Conservation (phyloP, 257 asterid species). For the Solanum medicagineum region DNA sequence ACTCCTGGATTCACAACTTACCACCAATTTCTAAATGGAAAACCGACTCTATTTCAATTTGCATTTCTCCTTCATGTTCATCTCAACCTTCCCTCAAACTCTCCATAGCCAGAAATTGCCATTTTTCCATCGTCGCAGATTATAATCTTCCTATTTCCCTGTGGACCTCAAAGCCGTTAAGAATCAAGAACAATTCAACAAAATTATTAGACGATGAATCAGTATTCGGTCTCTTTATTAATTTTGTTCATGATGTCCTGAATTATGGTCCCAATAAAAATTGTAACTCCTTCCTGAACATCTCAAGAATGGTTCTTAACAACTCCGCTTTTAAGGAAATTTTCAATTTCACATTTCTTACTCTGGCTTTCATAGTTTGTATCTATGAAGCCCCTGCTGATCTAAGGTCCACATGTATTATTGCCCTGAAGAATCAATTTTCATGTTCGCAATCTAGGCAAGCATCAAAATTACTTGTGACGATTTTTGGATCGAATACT, state of each 20-base stretch:
- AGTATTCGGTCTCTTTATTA: conserved; percentile 12
- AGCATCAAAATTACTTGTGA: conserved; percentile 35
- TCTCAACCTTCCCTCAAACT: conserved; percentile 55
- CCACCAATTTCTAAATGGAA: conserved; percentile 41
- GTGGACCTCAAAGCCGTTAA: conserved; percentile 58
- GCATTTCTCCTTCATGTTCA: conserved; percentile 38
- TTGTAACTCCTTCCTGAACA: conserved; percentile 2
- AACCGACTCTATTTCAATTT: conserved; percentile 21
- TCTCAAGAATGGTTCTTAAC: conserved; percentile 11
- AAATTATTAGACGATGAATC: conserved; percentile 12
- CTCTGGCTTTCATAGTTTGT: conserved; percentile 52
- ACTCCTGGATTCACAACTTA: conserved; percentile 48
- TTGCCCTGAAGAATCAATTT: conserved; percentile 32
- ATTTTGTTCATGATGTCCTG: conserved; percentile 38
- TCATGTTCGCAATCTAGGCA: conserved; percentile 34
- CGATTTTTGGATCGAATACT: conserved; percentile 48
- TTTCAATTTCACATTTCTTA: conserved; percentile 53
- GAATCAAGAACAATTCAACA: background rate
- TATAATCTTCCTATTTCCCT: conserved; percentile 46
- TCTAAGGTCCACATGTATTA: conserved; percentile 34
- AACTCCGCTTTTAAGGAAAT: conserved; percentile 16
- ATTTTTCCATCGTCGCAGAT: conserved; percentile 37
- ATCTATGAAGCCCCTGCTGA: conserved; percentile 69
- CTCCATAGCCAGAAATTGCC: conserved; percentile 23
- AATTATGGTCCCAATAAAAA: conserved; percentile 25